Evolutionary conservation across 768 basidiomycete species (phyloP).

Genomic region (Boletus coccyginus): DNA sequence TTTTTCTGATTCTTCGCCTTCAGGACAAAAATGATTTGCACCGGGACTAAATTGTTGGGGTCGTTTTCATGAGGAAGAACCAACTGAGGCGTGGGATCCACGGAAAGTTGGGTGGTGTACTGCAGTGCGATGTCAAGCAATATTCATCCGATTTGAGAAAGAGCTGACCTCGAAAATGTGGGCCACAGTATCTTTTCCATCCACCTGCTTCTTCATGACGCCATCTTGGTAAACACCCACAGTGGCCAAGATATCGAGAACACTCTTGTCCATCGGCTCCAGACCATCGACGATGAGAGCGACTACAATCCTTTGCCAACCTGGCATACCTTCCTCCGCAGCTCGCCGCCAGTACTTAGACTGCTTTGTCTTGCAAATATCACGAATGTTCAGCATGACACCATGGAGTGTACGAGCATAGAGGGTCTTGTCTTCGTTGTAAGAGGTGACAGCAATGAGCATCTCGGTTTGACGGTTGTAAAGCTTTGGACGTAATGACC

Average conservation of each 20-base stretch:
- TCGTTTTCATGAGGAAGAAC: conserved; percentile 89
- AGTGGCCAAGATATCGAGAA: conserved; percentile 84
- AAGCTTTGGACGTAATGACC: conserved; percentile 77
- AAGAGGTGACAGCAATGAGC: conserved; percentile 91
- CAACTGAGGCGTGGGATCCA: conserved; percentile 86
- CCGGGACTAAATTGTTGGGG: conserved; percentile 88
- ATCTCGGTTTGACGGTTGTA: conserved; percentile 92
- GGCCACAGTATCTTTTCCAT: conserved; percentile 85
- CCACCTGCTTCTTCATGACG: conserved; percentile 90
- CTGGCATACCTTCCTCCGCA: conserved; percentile 80
- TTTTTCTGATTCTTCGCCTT: conserved; percentile 97
- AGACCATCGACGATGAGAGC: conserved; percentile 91
- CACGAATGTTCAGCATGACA: conserved; percentile 96
- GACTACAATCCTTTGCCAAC: conserved; percentile 90
- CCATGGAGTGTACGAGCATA: conserved; percentile 91
- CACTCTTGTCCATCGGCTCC: conserved; percentile 93
- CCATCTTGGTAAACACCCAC: conserved; percentile 94
- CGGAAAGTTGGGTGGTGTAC: conserved; percentile 96
- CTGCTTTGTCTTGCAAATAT: conserved; percentile 95
- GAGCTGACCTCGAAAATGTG: conserved; percentile 87
- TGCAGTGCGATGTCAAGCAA: conserved; percentile 30
- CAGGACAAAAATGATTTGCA: conserved; percentile 86
- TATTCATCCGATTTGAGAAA: background rate
- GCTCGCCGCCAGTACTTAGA: conserved; percentile 87
- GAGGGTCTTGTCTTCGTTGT: conserved; percentile 91